phyloP scores from a whole-genome alignment of 2,329 filamentous ascomycete species.

The Verticillium nonalfalfae region DNA sequence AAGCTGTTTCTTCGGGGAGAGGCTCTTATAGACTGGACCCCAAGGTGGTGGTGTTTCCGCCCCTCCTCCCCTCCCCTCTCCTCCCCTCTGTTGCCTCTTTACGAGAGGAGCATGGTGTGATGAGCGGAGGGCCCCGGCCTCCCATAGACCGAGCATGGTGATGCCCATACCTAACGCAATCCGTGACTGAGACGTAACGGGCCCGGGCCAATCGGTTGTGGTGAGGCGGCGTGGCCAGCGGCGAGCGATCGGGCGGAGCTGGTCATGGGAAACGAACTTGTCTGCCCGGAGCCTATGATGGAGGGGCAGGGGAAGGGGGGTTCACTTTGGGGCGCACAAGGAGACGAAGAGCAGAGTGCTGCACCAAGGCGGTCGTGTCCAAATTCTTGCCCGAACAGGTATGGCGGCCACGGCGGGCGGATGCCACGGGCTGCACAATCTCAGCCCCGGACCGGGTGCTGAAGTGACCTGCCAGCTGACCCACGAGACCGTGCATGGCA shows the following conservation, averaged over 20 bases:
- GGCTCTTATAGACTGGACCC: background rate
- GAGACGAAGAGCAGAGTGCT: background rate
- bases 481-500: background rate
- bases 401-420: background rate
- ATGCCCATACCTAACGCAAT: background rate
- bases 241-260: background rate
- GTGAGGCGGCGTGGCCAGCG: background rate
- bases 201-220: background rate
- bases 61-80: background rate
- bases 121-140: background rate
- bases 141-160: background rate
- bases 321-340: too few species aligned
- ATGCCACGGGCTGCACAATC: background rate
- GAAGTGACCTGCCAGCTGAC: background rate
- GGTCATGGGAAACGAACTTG: background rate
- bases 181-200: background rate
- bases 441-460: background rate
- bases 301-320: too few species aligned
- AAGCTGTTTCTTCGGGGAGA: background rate
- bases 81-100: background rate
- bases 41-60: background rate
- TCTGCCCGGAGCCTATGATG: too few species aligned
- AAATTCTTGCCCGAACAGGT: constrained; percentile 1
- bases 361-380: background rate
- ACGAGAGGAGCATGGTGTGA: background rate